These are phyloP conservation scores for Penicillium silybi DNA, from an alignment of 495 filamentous ascomycete species.

Conservation along the genomic window DNA sequence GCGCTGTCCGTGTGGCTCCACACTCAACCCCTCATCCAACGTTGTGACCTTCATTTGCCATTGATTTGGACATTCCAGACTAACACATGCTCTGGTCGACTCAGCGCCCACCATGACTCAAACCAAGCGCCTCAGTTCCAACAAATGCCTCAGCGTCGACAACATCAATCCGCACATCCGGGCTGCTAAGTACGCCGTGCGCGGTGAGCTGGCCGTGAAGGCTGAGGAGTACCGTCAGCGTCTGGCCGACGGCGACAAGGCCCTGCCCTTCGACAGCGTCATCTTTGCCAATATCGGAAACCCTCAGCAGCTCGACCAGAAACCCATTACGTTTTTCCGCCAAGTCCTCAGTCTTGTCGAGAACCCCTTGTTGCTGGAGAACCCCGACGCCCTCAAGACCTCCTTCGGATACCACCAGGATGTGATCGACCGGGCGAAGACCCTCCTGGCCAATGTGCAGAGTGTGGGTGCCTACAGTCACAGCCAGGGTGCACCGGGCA, in stretches of 20 bases:
- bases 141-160: constrained; percentile 63
- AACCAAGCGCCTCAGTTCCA: constrained; percentile 26
- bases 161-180: constrained; percentile 90
- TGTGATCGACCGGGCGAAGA: constrained; percentile 78
- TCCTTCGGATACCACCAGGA: constrained; percentile 78
- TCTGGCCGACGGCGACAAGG: constrained; percentile 55
- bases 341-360: constrained; percentile 94
- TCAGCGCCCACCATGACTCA: constrained; percentile 32
- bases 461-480: constrained; percentile 96
- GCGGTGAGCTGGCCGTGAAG: constrained; percentile 87
- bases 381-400: constrained; percentile 63
- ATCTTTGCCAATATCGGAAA: constrained; percentile 99
- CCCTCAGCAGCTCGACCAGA: constrained; percentile 97
- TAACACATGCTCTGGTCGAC: constrained; percentile 15
- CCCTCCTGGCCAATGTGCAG: constrained; percentile 73
- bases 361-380: constrained; percentile 77
- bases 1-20: background rate
- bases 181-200: constrained; percentile 90
- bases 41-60: background rate
- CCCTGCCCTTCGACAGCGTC: constrained; percentile 81
- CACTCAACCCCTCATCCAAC: background rate
- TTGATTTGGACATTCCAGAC: constrained; percentile 3
- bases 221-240: constrained; percentile 82
- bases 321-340: constrained; percentile 97
- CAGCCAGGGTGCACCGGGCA: constrained; percentile 79